Evolutionary conservation across 129 eudicot genomes (phyloP).

Genomic region (Lactuca saligna): DNA sequence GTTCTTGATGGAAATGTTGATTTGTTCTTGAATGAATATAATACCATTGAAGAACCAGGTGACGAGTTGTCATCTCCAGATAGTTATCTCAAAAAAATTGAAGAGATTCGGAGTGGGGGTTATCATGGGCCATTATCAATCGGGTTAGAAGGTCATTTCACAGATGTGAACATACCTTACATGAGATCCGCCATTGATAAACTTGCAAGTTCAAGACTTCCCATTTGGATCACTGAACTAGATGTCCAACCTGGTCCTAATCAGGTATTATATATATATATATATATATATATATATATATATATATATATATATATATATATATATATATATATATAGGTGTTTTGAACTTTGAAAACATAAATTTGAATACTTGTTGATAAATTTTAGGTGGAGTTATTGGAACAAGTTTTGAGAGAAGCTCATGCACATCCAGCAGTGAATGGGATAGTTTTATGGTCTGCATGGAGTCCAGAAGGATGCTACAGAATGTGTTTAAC

Average conservation of each 20-base stretch:
- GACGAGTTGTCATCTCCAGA: slow-evolving; percentile 41
- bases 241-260: slow-evolving; percentile 34
- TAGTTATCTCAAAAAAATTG: slow-evolving; percentile 45
- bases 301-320: too few relatives aligned
- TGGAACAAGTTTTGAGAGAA: slow-evolving; percentile 60
- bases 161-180: slow-evolving; percentile 42
- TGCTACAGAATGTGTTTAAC: slow-evolving; percentile 56
- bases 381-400: slow-evolving; percentile 33
- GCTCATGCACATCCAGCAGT: slow-evolving; percentile 57
- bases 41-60: slow-evolving; percentile 47
- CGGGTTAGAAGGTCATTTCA: slow-evolving; percentile 68
- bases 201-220: slow-evolving; percentile 46
- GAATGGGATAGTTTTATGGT: slow-evolving; percentile 68
- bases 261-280: neutral
- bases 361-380: neutral
- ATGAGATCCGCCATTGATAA: slow-evolving; percentile 61
- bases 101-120: slow-evolving; percentile 26
- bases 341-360: too few relatives aligned
- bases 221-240: slow-evolving; percentile 81
- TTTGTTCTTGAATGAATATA: slow-evolving; percentile 70
- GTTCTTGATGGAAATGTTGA: neutral
- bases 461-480: slow-evolving; percentile 44
- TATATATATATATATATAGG: too few relatives aligned
- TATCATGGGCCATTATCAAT: slow-evolving; percentile 50
- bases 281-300: too few relatives aligned